Evolutionary conservation across 2,329 filamentous ascomycete species (phyloP), one percentile per base, ranked within the genome.

Genomic region (Fusarium nodosum): DNA sequence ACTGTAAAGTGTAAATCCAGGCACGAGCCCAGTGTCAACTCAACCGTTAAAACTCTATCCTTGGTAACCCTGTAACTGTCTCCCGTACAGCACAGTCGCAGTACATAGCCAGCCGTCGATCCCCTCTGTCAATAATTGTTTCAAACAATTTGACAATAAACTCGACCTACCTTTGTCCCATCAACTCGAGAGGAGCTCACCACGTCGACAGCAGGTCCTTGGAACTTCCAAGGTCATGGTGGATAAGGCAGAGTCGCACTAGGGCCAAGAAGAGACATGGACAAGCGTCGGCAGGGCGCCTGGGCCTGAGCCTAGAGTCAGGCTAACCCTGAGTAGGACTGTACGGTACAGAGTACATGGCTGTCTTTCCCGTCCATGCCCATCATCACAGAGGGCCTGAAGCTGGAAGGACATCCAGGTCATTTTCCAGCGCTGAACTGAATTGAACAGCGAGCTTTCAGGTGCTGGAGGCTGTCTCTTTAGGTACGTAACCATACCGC

Each of bases 281-380:
- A 56, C 56, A 60, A 64, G 65, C 65, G 68, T 70, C 63, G 66
- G 66, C 68, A 68, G 60, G 71, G 63, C 66, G 68, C 64, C 66
- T 73, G 66, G 66, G 66, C 69, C 67, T 67, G 66, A 56, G 52
- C 42, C 64, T 68, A 59, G 70, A 72, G 60, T 30, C 47, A 62
- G 62, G 44, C 66, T 69, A 69, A 45, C 56, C 66, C 66, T 63
- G 22, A 56, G 55, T 44, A 51, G 60, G 59, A 55, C 28, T 66
- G 51, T 31, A 30, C 50, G n/a, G 56, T 56, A 42, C 34, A 67
- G 31, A 50, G 24, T 59, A 65, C 60, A 55, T 65, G 55, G 38
- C 53, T 42, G 45, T 46, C 18, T 34, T 7, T 34, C 31, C 24
- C 31, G 33, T 45, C n/a, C 56, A 36, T 28, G 28, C 11, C 28